A percentile compares a stretch with the other conserved stretches of the same genome.
Conservation (phyloP, 2,329 filamentous ascomycete species). For the Monosporascus cannonballus region DNA sequence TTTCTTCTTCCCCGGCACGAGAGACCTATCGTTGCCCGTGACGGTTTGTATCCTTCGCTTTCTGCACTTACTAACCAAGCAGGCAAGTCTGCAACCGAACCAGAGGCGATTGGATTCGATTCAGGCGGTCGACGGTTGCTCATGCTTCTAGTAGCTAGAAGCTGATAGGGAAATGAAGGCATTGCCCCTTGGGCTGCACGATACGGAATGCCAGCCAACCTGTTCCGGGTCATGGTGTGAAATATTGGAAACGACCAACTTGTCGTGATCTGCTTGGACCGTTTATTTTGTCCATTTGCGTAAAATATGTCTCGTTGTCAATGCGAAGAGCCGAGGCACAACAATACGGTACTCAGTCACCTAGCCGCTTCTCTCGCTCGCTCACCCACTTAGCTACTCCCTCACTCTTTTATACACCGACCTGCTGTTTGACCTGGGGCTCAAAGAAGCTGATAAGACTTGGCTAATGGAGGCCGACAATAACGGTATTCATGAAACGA, state of each 20-base stretch:
- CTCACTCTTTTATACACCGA: too few species aligned
- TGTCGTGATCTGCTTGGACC: constrained; percentile 14
- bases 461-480: not conserved
- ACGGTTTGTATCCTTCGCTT: not conserved
- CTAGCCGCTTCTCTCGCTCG: not conserved
- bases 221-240: not conserved
- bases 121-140: not conserved
- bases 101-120: not conserved
- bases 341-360: not conserved
- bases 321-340: constrained; percentile 14
- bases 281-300: constrained; percentile 9
- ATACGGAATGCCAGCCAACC: not conserved
- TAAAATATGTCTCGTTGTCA: constrained; percentile 13
- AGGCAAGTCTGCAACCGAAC: not conserved
- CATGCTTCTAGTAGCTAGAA: not conserved
- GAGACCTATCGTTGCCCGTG: not conserved
- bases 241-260: constrained; percentile 1
- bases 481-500: not conserved
- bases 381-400: too few species aligned
- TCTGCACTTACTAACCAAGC: not conserved
- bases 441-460: too few species aligned
- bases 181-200: not conserved
- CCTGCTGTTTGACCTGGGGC: too few species aligned
- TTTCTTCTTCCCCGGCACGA: not conserved
- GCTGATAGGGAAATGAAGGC: not conserved